Percentiles rank a stretch among this genome's conserved stretches.
These are phyloP conservation scores for Amphichorda felina DNA, from an alignment of 2,329 filamentous ascomycete species.

Conservation along the genomic window DNA sequence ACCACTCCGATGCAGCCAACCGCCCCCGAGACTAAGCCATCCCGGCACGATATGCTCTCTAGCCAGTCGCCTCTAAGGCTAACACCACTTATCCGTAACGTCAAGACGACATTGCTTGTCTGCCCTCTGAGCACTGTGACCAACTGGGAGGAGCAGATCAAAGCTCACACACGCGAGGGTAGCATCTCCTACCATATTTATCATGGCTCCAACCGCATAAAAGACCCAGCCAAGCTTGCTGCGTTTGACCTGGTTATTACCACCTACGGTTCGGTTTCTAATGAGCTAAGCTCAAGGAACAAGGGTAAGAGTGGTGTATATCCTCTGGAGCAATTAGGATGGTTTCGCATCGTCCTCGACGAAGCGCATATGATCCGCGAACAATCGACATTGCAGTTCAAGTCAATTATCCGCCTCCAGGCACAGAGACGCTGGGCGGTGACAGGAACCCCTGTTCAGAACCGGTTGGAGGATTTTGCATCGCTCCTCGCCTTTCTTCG, in stretches of 20 bases:
- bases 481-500: constrained; percentile 78
- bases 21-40: constrained; percentile 24
- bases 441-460: constrained; percentile 94
- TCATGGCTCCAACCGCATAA: constrained; percentile 68
- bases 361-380: constrained; percentile 94
- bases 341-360: constrained; percentile 89
- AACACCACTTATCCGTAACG: constrained; percentile 50
- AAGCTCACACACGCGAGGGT: constrained; percentile 58
- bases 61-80: constrained; percentile 31
- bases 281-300: constrained; percentile 57
- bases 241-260: constrained; percentile 79
- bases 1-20: constrained; percentile 37
- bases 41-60: constrained; percentile 15
- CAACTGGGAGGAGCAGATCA: constrained; percentile 92
- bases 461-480: constrained; percentile 80
- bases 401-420: constrained; percentile 68
- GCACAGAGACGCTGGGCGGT: constrained; percentile 87
- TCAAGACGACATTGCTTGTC: constrained; percentile 71
- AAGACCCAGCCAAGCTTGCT: constrained; percentile 55
- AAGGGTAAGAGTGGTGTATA: constrained; percentile 46
- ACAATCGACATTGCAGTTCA: constrained; percentile 68
- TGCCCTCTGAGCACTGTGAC: constrained; percentile 83
- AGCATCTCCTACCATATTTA: constrained; percentile 69
- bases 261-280: constrained; percentile 80
- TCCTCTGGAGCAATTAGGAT: constrained; percentile 68